Percentiles rank a stretch among this genome's conserved stretches.
These are phyloP conservation scores for Anacardium occidentale DNA, from an alignment of 345 rosid species.

Conservation along the genomic window DNA sequence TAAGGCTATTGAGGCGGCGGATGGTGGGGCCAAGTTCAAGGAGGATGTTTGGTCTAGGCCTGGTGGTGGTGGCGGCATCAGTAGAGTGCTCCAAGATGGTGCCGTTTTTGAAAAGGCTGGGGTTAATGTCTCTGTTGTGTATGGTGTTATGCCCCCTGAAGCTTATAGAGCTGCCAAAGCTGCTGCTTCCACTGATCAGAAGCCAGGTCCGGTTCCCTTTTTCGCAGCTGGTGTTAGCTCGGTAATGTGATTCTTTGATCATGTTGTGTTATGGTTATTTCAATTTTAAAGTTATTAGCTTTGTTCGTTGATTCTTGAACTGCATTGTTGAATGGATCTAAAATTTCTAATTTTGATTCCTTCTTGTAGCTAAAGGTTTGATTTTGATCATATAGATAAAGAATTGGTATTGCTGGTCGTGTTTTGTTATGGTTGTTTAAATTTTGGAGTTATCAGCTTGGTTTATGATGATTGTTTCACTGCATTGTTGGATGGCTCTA, in stretches of 20 bases:
- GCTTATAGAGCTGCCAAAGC: constrained; percentile 94
- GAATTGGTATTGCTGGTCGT: too few species aligned
- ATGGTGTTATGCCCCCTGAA: constrained; percentile 99
- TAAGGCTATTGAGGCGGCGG: constrained; percentile 63
- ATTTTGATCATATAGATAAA: neutral
- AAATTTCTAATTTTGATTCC: neutral
- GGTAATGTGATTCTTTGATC: constrained; percentile 28
- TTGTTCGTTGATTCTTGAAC: neutral
- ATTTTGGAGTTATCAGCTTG: neutral
- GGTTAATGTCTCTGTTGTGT: constrained; percentile 92
- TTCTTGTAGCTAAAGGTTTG: neutral
- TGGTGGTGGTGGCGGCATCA: constrained; percentile 99
- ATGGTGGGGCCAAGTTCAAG: constrained; percentile 66
- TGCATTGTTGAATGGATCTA: neutral
- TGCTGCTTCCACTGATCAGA: constrained; percentile 51
- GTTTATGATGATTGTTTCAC: neutral
- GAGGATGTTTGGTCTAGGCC: constrained; percentile 99
- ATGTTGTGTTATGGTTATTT: neutral
- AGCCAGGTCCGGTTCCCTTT: constrained; percentile 80
- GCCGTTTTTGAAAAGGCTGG: constrained; percentile 96
- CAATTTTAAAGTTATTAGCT: neutral
- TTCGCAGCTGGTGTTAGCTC: constrained; percentile 99
- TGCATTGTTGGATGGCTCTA: neutral
- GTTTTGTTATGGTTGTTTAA: too few species aligned
- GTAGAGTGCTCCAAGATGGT: constrained; percentile 89